Evolutionary conservation across 2,329 filamentous ascomycete genomes (phyloP), one percentile per base, ranked within the genome.

Genomic region (Alternaria sp.): DNA sequence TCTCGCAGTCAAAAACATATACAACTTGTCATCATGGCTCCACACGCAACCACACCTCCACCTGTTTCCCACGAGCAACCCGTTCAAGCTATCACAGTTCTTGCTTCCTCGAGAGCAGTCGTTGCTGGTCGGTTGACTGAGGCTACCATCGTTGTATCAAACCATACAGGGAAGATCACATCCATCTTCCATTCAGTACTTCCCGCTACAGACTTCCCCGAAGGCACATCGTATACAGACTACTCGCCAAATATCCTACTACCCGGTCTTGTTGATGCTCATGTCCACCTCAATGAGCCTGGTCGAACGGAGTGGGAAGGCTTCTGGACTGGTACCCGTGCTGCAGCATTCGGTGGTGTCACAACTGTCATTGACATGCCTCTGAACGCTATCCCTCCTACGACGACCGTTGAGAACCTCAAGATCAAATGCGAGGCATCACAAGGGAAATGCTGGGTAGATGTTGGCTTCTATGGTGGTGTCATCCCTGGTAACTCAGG

Each of bases 291-390:
- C 70, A 98, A 98, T 75, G 95, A 99, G 81, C 95, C 95, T 0
- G 95, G 95, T 42, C 88, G 95, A 58, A 97, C 94, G 53, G 94
- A 97, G 86, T 98, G 95, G 95, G 95, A 99, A 77, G 95, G 95
- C 11, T 99, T 99, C 83, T 91, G 90, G 83, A 97, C 94, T 0
- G 95, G 95, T 49, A 98, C 95, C 24, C 87, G 92, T 70, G 95
- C 95, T 34, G 95, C 95, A 4, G 95, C 95, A 11, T 96, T 94
- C 70, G 95, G 95, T 41, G 95, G 95, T 71, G 95, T 98, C 26
- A 99, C 95, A 5, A 98, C 95, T 0, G 93, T 99, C 9, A 84
- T 99, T 73, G 95, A 98, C 80, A 99, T 99, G 95, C 95, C 95
- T 34, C 81, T 98, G 63, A 99, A 99, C 80, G 93, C 94, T 49